Conservation (phyloP, 2,329 filamentous ascomycete species). For the Ceratocystis alfenasii region DNA sequence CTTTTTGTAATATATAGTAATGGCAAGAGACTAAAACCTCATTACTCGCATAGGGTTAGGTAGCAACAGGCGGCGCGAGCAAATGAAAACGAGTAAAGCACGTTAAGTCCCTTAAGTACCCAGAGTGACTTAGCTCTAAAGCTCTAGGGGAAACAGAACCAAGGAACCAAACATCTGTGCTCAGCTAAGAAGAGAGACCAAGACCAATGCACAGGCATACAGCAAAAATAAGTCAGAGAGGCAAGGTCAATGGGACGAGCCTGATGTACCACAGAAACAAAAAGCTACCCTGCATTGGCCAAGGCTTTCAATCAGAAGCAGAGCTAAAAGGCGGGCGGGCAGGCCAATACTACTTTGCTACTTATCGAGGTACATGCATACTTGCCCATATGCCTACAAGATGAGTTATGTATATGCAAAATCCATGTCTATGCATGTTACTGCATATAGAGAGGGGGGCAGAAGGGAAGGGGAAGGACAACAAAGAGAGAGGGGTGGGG, state of each 20-base stretch:
- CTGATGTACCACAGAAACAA: conserved; percentile 2
- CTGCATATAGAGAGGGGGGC: too few relatives aligned
- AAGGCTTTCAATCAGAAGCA: neutral
- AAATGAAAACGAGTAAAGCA: neutral
- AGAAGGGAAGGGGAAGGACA: too few relatives aligned
- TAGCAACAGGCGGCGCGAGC: neutral
- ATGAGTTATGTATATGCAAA: neutral
- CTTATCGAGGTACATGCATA: neutral
- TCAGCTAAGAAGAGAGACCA: conserved; percentile 1
- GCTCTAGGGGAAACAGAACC: neutral
- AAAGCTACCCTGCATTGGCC: neutral
- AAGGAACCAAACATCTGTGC: conserved; percentile 13
- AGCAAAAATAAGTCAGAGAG: neutral
- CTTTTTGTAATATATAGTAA: neutral
- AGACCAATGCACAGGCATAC: neutral
- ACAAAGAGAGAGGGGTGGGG: neutral
- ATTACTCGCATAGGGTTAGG: neutral
- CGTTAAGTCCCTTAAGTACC: too few relatives aligned
- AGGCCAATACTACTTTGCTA: neutral
- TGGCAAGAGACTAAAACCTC: too few relatives aligned
- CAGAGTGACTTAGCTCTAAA: neutral
- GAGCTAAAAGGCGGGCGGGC: neutral
- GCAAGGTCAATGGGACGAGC: neutral
- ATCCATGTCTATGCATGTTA: neutral
- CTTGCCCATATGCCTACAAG: neutral